Evolutionary conservation across 2,329 filamentous ascomycete genomes (phyloP).

Genomic region (Fusarium denticulatum): DNA sequence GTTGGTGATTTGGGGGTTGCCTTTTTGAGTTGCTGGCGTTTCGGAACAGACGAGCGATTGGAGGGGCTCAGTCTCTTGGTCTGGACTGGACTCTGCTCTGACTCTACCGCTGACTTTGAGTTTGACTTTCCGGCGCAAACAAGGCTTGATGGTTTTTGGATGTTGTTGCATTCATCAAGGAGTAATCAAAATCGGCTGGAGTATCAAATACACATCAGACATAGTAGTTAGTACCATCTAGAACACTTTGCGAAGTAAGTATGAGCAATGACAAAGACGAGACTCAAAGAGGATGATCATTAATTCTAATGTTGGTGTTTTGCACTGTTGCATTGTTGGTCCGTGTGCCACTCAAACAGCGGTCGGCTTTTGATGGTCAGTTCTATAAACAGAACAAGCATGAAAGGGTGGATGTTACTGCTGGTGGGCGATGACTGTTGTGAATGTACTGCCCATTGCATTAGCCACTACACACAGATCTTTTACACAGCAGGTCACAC

Average conservation of each 20-base stretch:
- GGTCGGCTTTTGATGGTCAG: neutral
- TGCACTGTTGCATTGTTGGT: neutral
- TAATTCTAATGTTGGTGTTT: constrained; percentile 7
- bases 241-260: constrained; percentile 9
- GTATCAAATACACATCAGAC: constrained; percentile 21
- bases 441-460: neutral
- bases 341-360: neutral
- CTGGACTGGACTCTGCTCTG: neutral
- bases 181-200: constrained; percentile 15
- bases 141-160: constrained; percentile 23
- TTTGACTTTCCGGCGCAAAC: constrained; percentile 9
- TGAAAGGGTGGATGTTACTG: constrained; percentile 14
- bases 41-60: neutral
- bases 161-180: constrained; percentile 28
- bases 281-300: neutral
- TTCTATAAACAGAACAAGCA: constrained; percentile 33
- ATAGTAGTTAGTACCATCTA: constrained; percentile 20
- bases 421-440: constrained; percentile 10
- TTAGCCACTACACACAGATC: neutral
- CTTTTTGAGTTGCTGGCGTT: constrained; percentile 26
- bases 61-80: neutral
- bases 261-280: constrained; percentile 21
- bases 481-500: neutral
- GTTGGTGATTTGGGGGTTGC: constrained; percentile 2
- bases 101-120: neutral